phyloP scores from a whole-genome alignment of 176 grass and related monocot species.

The Secale cereale region DNA sequence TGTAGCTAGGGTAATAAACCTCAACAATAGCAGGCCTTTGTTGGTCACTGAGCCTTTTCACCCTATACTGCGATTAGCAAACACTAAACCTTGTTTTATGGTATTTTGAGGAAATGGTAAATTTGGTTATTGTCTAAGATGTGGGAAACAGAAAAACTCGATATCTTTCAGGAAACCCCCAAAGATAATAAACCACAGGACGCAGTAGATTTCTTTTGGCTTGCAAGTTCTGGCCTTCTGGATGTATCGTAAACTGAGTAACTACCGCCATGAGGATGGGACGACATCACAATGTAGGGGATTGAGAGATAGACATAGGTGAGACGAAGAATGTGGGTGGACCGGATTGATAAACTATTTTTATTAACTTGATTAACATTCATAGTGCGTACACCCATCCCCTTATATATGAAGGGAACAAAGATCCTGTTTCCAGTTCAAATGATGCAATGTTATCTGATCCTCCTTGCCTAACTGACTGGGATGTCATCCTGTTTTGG shows the following conservation, averaged over 20 bases:
- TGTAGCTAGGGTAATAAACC: constrained; percentile 10
- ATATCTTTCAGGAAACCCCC: background rate
- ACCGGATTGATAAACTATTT: background rate
- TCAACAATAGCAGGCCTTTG: background rate
- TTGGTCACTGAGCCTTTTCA: background rate
- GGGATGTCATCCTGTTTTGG: background rate
- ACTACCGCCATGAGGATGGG: background rate
- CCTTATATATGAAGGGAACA: background rate
- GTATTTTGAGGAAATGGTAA: constrained; percentile 11
- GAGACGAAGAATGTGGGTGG: background rate
- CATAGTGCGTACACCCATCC: background rate
- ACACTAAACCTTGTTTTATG: background rate
- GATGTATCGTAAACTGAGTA: background rate
- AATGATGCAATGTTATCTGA: background rate
- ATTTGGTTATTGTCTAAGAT: constrained; percentile 6
- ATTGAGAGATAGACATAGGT: background rate
- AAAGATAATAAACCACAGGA: background rate
- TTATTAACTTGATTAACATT: background rate
- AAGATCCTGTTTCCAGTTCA: background rate
- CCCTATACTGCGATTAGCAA: background rate
- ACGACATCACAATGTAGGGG: background rate
- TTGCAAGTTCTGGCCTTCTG: background rate
- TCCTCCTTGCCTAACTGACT: background rate
- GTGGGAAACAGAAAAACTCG: background rate
- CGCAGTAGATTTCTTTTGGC: background rate